Evolutionary conservation across 1,284 basidiomycete species (phyloP), one percentile per base, ranked within the genome.

Genomic region (Cutaneotrichosporon sp.): DNA sequence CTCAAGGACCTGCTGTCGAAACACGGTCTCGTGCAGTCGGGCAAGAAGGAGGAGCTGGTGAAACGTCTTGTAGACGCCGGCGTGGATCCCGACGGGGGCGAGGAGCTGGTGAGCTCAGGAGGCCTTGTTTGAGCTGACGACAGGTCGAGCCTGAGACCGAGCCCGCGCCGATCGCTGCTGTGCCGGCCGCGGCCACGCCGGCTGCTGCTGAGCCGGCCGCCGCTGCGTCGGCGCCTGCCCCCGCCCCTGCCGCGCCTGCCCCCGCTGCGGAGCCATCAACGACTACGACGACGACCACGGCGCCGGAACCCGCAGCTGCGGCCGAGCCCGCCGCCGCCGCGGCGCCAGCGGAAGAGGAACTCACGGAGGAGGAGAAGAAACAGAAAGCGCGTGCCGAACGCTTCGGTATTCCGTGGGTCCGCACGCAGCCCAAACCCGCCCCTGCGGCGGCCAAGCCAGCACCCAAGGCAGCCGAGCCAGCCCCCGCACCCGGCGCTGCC

Each of bases 21-120:
- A 39, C 63, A 67, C 33, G 49, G 57, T 13, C 62, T 75, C 4
- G 46, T 67, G 14, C 67, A 71, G 41, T 66, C 69, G 2, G 75
- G 75, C 21, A 72, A 72, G 62, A 76, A 77, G 62, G 74, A 75
- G 43, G 75, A 77, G 20, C 61, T 77, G 9, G 58, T 77, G 55
- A 68, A 75, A 35, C 67, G 76, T 15, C 59, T 77, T 22, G 35
- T 75, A 38, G 70, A 72, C n/a, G 64, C 68, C 38, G 66, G 65
- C 30, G 55, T 71, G 20, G 47, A 43, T 13, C 43, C 54, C 18
- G 64, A 56, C 14, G 65, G 52, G 12, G 44, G 41, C 12, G 65
- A 63, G 39, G 61, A 66, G 44, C 57, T 64, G 9, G 65, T 66
- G 41, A 43, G 58, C 56, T 18, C 14, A 23, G 45, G 18, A 7